Percentiles rank a stretch among this genome's conserved stretches.
Conservation (phyloP, 768 basidiomycete genomes). For the Cytidiella melzeri region DNA sequence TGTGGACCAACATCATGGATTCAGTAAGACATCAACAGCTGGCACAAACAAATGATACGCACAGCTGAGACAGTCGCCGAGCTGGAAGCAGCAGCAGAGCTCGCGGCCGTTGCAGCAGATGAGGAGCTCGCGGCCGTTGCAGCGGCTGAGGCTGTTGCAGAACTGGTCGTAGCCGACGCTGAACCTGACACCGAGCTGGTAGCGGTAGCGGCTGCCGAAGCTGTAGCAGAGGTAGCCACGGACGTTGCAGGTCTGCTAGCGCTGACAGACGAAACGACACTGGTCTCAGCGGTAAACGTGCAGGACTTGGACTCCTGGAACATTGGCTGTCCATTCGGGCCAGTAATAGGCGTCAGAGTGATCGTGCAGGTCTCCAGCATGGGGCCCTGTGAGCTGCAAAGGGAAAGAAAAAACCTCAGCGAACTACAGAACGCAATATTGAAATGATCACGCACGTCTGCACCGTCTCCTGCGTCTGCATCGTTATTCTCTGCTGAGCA, state of each 20-base stretch:
- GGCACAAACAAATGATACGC: not conserved
- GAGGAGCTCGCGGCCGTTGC: not conserved
- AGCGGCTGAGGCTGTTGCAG: not conserved
- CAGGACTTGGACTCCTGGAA: constrained; percentile 30
- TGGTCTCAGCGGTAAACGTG: constrained; percentile 12
- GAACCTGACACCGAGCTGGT: not conserved
- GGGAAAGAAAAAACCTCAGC: not conserved
- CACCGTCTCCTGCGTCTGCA: constrained; percentile 30
- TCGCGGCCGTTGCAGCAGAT: not conserved
- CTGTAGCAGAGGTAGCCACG: constrained; percentile 1
- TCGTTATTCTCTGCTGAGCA: constrained; percentile 27
- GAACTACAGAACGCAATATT: not conserved
- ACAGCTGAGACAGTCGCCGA: constrained; percentile 5
- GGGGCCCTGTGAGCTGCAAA: constrained; percentile 21
- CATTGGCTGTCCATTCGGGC: constrained; percentile 21
- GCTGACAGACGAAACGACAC: not conserved
- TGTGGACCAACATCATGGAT: no score
- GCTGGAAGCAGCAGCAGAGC: not conserved
- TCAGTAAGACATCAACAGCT: not conserved
- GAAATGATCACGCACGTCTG: constrained; percentile 34
- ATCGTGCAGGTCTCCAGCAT: constrained; percentile 32
- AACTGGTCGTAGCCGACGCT: constrained; percentile 9
- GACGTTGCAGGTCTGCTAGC: constrained; percentile 6
- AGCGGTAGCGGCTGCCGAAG: not conserved
- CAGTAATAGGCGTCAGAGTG: constrained; percentile 29